These are phyloP conservation scores for Nicotiana paniculata DNA, from an alignment of 257 asterid species.

Conservation along the genomic window DNA sequence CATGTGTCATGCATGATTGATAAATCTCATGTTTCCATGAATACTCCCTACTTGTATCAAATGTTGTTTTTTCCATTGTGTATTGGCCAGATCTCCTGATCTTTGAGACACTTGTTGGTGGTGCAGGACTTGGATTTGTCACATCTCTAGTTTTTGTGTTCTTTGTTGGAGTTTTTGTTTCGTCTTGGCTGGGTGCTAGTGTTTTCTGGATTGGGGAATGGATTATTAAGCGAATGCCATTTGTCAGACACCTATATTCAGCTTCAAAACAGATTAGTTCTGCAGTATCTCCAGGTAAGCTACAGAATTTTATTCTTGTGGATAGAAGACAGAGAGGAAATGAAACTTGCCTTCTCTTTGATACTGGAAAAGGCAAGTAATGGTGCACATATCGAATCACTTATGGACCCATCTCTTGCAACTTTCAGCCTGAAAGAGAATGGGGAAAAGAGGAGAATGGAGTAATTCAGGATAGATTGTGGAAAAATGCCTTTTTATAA, in stretches of 20 bases:
- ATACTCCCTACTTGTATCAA: background rate
- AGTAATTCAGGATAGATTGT: background rate
- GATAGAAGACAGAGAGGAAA: background rate
- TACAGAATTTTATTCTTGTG: background rate
- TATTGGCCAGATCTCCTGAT: background rate
- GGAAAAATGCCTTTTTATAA: background rate
- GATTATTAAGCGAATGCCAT: constrained; percentile 88
- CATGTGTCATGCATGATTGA: background rate
- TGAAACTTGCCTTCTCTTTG: background rate
- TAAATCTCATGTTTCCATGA: background rate
- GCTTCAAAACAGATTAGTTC: constrained; percentile 96
- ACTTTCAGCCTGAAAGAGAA: background rate
- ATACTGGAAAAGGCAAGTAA: background rate
- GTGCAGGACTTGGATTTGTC: constrained; percentile 90
- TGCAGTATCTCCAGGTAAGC: constrained; percentile 87
- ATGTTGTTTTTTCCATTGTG: background rate
- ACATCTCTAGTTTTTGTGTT: constrained; percentile 76
- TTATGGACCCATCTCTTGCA: background rate
- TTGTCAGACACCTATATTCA: constrained; percentile 68
- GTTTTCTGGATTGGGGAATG: constrained; percentile 93
- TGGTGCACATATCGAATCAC: background rate
- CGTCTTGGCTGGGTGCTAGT: constrained; percentile 91
- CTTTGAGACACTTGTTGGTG: background rate
- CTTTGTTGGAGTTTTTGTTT: constrained; percentile 72
- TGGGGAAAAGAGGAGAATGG: background rate